phyloP scores from a whole-genome alignment of 1,284 basidiomycete species.

The Leccinum fallax region DNA sequence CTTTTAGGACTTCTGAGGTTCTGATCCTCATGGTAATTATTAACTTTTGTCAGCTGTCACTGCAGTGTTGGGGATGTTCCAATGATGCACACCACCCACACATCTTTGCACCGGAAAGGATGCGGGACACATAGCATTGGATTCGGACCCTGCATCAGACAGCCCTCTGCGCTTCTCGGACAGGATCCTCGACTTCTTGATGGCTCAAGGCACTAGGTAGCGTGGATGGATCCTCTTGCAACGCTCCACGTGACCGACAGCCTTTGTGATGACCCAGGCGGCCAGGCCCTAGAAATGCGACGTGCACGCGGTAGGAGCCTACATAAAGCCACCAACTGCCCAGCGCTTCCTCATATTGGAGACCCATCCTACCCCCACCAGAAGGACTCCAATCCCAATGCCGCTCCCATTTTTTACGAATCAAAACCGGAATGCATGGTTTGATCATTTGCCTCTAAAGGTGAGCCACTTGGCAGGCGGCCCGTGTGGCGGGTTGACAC shows the following conservation, averaged over 20 bases:
- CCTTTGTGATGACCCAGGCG: conserved; percentile 17
- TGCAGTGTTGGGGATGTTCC: conserved; percentile 11
- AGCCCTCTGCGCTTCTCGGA: conserved; percentile 9
- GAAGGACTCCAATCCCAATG: conserved; percentile 14
- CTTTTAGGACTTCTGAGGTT: conserved; percentile 10
- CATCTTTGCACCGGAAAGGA: conserved; percentile 10
- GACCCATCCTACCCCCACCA: conserved; percentile 15
- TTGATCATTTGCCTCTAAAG: conserved; percentile 31
- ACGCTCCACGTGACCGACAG: conserved; percentile 18
- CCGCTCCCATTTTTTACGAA: conserved; percentile 26
- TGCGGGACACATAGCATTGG: conserved; percentile 7
- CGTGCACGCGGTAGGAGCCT: conserved; percentile 28
- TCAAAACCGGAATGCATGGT: conserved; percentile 32
- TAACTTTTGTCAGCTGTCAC: conserved; percentile 2
- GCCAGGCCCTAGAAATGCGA: conserved; percentile 29
- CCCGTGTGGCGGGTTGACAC: conserved; percentile 8
- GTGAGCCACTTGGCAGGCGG: conserved; percentile 8
- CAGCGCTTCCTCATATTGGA: conserved; percentile 13
- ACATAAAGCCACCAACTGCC: conserved; percentile 28
- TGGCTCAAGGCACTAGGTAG: not conserved
- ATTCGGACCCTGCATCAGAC: not conserved
- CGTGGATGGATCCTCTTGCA: conserved; percentile 1
- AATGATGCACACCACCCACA: not conserved
- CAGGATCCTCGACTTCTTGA: conserved; percentile 1
- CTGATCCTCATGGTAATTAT: conserved; percentile 8